phyloP scores from a whole-genome alignment of 1,139 yeast genomes.

The Saccharomyces hybrid region DNA sequence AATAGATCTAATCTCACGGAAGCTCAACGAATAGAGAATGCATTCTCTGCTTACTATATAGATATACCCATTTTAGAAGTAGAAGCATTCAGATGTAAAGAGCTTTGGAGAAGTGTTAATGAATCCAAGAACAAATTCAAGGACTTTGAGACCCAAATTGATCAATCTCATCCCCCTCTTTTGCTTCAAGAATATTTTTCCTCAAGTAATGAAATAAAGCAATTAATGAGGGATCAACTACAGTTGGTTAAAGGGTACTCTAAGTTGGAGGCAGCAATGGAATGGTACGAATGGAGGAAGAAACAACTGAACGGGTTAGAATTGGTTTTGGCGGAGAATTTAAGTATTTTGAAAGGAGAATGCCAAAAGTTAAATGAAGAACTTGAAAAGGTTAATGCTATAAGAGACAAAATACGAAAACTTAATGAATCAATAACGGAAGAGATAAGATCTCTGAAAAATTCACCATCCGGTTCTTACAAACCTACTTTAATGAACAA shows the following conservation, averaged over 20 bases:
- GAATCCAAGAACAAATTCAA: constrained; percentile 45
- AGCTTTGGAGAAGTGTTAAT: constrained; percentile 42
- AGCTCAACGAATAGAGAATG: constrained; percentile 14
- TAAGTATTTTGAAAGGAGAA: constrained; percentile 43
- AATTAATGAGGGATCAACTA: constrained; percentile 17
- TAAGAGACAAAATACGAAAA: constrained; percentile 40
- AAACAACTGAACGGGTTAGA: constrained; percentile 29
- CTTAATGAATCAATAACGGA: constrained; percentile 42
- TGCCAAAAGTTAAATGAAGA: constrained; percentile 32
- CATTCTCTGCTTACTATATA: constrained; percentile 14
- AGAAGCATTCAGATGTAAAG: constrained; percentile 48
- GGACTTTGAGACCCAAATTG: constrained; percentile 41
- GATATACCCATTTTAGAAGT: constrained; percentile 40
- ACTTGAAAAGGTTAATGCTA: constrained; percentile 34
- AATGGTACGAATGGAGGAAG: constrained; percentile 31
- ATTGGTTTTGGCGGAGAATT: constrained; percentile 39
- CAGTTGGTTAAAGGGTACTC: constrained; percentile 22
- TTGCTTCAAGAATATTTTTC: constrained; percentile 20
- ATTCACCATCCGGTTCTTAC: constrained; percentile 45
- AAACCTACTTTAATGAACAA: constrained; percentile 25
- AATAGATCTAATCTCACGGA: constrained; percentile 32
- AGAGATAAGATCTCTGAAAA: constrained; percentile 42
- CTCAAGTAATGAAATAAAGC: constrained; percentile 12
- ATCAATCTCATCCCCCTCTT: constrained; percentile 20
- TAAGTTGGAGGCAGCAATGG: constrained; percentile 24